A percentile compares a stretch with the other conserved stretches of the same genome.
These are phyloP conservation scores for Cudoniella acicularis DNA, from an alignment of 495 filamentous ascomycete species.

Conservation along the genomic window DNA sequence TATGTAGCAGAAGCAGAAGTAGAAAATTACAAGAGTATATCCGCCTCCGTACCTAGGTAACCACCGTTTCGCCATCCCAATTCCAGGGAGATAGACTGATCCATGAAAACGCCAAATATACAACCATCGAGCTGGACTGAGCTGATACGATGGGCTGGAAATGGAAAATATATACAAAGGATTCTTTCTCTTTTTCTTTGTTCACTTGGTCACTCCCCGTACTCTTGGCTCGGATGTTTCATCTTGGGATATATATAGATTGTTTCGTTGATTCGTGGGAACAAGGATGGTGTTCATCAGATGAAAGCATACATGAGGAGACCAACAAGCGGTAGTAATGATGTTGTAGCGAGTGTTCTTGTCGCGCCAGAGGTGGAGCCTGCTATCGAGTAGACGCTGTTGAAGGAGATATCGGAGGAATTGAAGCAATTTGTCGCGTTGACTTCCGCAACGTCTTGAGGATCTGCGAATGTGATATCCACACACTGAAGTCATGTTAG, in stretches of 20 bases:
- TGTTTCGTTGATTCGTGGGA: neutral
- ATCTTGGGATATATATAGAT: neutral
- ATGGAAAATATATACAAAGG: neutral
- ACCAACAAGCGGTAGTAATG: conserved; percentile 10
- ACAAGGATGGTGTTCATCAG: neutral
- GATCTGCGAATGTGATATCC: conserved; percentile 75
- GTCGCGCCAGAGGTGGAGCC: conserved; percentile 2
- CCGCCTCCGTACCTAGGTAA: neutral
- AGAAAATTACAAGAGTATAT: neutral
- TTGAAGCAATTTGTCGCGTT: conserved; percentile 83
- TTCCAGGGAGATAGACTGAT: too few species aligned
- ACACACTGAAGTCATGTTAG: conserved; percentile 64
- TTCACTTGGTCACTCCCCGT: conserved; percentile 3
- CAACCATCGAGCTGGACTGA: neutral
- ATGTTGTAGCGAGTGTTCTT: conserved; percentile 5
- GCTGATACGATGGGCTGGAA: neutral
- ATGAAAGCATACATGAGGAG: conserved; percentile 4
- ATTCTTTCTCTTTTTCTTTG: conserved; percentile 4
- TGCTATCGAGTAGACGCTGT: conserved; percentile 65
- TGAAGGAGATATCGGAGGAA: conserved; percentile 66
- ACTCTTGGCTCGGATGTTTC: too few species aligned
- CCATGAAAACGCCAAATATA: neutral
- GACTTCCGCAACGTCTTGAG: conserved; percentile 67
- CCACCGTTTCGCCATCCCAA: neutral
- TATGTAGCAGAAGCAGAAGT: neutral